Percentiles rank a stretch among this genome's conserved stretches.
Evolutionary conservation across 306 rosid genomes (phyloP).

Genomic region (Cotoneaster glaucophyllus): DNA sequence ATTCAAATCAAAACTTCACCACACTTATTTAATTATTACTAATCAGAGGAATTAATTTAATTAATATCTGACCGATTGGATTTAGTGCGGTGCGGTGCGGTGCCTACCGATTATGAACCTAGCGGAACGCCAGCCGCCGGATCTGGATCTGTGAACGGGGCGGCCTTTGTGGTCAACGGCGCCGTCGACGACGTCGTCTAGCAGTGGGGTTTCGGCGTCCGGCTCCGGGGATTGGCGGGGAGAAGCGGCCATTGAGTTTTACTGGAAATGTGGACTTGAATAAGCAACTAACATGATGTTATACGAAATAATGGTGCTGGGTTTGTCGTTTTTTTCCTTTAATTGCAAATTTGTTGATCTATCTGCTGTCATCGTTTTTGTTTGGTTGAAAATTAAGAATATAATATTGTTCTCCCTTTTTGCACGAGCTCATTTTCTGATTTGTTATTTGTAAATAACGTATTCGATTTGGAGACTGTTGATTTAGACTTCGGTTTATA

Average conservation of each 20-base stretch:
- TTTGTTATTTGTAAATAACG: too few species aligned
- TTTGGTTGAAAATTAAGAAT: too few species aligned
- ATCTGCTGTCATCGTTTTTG: too few species aligned
- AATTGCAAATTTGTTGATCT: too few species aligned
- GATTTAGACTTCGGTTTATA: too few species aligned
- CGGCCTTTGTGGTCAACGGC: conserved; percentile 34
- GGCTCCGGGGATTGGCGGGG: not conserved
- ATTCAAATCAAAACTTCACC: not conserved
- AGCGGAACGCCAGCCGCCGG: conserved; percentile 47
- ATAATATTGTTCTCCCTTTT: too few species aligned
- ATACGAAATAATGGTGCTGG: not conserved
- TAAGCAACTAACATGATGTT: not conserved
- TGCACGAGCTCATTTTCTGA: too few species aligned
- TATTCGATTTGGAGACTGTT: too few species aligned
- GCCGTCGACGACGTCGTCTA: conserved; percentile 23
- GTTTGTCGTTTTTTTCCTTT: not conserved
- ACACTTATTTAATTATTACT: not conserved
- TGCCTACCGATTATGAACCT: conserved; percentile 28
- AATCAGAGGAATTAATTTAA: not conserved
- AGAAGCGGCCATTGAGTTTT: not conserved
- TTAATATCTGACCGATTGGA: not conserved
- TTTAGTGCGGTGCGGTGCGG: not conserved
- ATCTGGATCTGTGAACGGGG: conserved; percentile 20
- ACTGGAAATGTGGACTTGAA: not conserved
- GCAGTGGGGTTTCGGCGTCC: conserved; percentile 21